phyloP scores from a whole-genome alignment of 495 filamentous ascomycete genomes.

The Evansstolkia leycettana region DNA sequence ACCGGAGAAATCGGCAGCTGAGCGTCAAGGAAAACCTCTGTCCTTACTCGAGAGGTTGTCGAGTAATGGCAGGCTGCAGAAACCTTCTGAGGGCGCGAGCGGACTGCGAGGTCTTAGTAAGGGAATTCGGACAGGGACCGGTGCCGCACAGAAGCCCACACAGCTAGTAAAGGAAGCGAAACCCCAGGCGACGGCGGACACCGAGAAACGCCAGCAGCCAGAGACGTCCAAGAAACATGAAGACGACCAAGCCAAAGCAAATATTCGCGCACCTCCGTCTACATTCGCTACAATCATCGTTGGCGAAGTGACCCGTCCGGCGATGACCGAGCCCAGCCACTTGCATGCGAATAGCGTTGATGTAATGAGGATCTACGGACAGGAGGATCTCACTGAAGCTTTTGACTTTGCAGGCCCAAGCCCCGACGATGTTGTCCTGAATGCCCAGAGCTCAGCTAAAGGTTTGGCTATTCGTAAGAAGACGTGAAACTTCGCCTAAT shows the following conservation, averaged over 20 bases:
- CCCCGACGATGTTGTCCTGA: constrained; percentile 81
- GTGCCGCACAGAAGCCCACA: constrained; percentile 7
- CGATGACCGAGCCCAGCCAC: constrained; percentile 26
- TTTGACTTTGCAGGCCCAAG: constrained; percentile 79
- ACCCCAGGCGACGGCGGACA: background rate
- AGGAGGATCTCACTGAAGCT: constrained; percentile 34
- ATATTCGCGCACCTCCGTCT: constrained; percentile 41
- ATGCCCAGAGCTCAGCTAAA: constrained; percentile 72
- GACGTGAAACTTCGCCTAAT: constrained; percentile 28
- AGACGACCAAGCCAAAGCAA: constrained; percentile 5
- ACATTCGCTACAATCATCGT: constrained; percentile 60
- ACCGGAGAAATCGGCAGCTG: constrained; percentile 9
- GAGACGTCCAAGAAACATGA: constrained; percentile 5
- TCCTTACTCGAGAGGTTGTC: constrained; percentile 29
- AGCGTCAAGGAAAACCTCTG: constrained; percentile 12
- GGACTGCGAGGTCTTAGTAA: constrained; percentile 13
- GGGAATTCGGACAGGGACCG: constrained; percentile 7
- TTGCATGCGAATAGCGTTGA: constrained; percentile 28
- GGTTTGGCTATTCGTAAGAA: constrained; percentile 53
- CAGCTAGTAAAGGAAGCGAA: background rate
- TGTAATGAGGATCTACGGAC: constrained; percentile 39
- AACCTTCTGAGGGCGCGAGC: constrained; percentile 15
- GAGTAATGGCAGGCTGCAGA: constrained; percentile 16
- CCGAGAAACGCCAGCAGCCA: background rate
- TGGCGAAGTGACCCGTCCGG: constrained; percentile 23